phyloP scores from a whole-genome alignment of 2,329 filamentous ascomycete genomes.

The Lecanicillium sp. region DNA sequence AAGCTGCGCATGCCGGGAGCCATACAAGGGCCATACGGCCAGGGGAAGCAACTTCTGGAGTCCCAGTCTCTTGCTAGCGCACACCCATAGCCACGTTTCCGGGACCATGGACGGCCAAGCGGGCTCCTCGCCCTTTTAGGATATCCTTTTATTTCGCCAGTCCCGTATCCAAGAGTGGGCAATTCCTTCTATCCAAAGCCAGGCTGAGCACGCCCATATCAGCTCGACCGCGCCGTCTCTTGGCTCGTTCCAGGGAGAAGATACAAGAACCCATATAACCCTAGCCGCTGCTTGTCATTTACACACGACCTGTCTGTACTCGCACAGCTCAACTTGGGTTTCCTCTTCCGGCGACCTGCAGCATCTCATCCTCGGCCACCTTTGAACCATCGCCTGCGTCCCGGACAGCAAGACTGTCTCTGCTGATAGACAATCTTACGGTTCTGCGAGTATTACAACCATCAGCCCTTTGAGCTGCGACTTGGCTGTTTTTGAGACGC shows the following conservation, averaged over 20 bases:
- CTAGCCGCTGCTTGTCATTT: neutral
- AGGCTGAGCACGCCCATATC: neutral
- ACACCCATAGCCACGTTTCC: slow-evolving; percentile 12
- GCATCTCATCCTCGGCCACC: slow-evolving; percentile 1
- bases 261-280: slow-evolving; percentile 5
- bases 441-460: slow-evolving; percentile 4
- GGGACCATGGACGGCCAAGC: slow-evolving; percentile 5
- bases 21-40: too few relatives aligned
- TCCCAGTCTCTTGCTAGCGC: slow-evolving; percentile 6
- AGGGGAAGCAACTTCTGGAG: slow-evolving; percentile 4
- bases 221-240: neutral
- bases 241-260: neutral
- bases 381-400: neutral
- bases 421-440: neutral
- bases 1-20: neutral
- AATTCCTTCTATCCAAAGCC: neutral
- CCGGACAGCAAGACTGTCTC: neutral
- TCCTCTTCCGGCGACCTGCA: slow-evolving; percentile 9
- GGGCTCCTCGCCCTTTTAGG: slow-evolving; percentile 1
- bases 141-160: slow-evolving; percentile 9
- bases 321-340: slow-evolving; percentile 3
- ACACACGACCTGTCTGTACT: slow-evolving; percentile 1
- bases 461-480: too few relatives aligned
- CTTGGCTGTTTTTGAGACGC: neutral
- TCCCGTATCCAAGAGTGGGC: neutral